Evolutionary conservation across 1,284 basidiomycete species (phyloP).

Genomic region (Tausonia pullulans): DNA sequence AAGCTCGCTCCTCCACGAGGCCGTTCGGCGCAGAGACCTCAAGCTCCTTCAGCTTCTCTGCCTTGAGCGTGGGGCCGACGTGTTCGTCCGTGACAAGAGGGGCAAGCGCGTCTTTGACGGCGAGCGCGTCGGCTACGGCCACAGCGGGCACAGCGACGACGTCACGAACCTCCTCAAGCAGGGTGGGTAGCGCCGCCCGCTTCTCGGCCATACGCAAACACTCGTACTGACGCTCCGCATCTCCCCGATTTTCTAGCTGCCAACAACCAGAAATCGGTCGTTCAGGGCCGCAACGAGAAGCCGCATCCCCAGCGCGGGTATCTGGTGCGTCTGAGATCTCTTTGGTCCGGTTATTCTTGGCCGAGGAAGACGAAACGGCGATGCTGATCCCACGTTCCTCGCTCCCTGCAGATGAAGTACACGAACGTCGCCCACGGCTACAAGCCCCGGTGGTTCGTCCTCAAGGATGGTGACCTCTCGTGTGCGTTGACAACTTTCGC

Average conservation of each 20-base stretch:
- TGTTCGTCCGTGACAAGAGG: conserved; percentile 70
- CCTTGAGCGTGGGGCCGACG: conserved; percentile 75
- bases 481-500: conserved; percentile 39
- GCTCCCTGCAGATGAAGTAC: conserved; percentile 52
- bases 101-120: conserved; percentile 65
- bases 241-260: conserved; percentile 44
- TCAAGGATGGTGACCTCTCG: conserved; percentile 72
- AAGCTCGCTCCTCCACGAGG: conserved; percentile 73
- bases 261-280: conserved; percentile 18
- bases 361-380: too few relatives aligned
- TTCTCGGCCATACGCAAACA: conserved; percentile 17
- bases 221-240: too few relatives aligned
- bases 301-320: conserved; percentile 65
- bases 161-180: conserved; percentile 54
- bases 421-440: conserved; percentile 84
- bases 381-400: conserved; percentile 14
- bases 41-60: conserved; percentile 63
- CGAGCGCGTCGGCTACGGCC: conserved; percentile 49
- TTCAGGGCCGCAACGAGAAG: conserved; percentile 30
- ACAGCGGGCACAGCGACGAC: conserved; percentile 1
- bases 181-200: conserved; percentile 41
- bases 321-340: conserved; percentile 28
- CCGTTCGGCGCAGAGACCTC: conserved; percentile 69
- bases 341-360: too few relatives aligned
- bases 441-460: conserved; percentile 86